These are phyloP conservation scores for Blumeria graminis DNA, from an alignment of 2,329 filamentous ascomycete genomes.

Conservation along the genomic window DNA sequence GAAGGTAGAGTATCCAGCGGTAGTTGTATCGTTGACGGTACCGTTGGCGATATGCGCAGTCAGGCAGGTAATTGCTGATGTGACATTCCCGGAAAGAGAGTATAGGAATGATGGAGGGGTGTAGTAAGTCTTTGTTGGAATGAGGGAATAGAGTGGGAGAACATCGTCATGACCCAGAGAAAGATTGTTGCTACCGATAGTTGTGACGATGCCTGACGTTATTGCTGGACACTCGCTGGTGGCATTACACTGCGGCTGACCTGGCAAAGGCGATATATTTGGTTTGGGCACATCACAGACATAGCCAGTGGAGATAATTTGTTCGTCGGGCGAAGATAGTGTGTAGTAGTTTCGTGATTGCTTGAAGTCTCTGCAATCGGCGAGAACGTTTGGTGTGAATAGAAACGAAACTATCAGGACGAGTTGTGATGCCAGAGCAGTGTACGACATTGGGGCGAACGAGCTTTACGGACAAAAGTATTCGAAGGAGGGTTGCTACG, in stretches of 20 bases:
- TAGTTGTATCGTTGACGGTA: background rate
- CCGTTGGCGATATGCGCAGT: conserved; percentile 1
- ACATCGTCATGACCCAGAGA: conserved; percentile 1
- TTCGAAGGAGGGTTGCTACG: no score
- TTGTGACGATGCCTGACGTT: conserved; percentile 1
- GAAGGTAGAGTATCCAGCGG: conserved; percentile 3
- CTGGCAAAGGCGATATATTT: background rate
- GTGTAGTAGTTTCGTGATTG: conserved; percentile 2
- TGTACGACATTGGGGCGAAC: no score
- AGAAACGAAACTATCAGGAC: background rate
- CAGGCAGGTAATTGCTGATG: background rate
- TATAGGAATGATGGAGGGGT: conserved; percentile 2
- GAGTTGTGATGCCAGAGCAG: no score
- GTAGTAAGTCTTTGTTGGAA: conserved; percentile 1
- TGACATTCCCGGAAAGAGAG: conserved; percentile 2
- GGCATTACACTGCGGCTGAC: conserved; percentile 1
- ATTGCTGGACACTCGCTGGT: conserved; percentile 2
- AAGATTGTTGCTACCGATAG: conserved; percentile 3
- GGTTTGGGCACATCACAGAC: conserved; percentile 2
- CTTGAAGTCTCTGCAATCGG: conserved; percentile 2
- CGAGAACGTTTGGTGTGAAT: background rate
- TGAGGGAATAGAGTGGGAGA: conserved; percentile 1
- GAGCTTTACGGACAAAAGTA: no score
- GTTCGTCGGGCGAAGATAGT: background rate
- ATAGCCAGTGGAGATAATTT: conserved; percentile 2